Percentiles rank a stretch among this genome's conserved stretches.
Evolutionary conservation across 108 stramenopile species (phyloP).

Genomic region (Conticribra guillardii): DNA sequence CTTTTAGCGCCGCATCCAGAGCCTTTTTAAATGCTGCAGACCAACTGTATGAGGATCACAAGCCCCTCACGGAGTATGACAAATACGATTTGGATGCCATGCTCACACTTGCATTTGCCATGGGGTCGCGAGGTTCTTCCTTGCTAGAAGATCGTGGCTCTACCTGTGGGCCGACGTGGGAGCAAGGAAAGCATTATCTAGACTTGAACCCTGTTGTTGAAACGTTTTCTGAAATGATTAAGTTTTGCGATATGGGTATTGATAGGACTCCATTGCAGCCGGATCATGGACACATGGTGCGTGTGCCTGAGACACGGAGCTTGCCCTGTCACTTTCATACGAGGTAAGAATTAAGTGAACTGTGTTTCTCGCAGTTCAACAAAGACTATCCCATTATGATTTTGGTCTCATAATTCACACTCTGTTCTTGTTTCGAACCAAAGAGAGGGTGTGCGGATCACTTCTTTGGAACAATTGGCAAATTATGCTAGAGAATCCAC

Average conservation of each 20-base stretch:
- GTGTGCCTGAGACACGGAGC: conserved; percentile 22
- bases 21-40: conserved; percentile 13
- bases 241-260: conserved; percentile 73
- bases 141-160: conserved; percentile 11
- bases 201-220: background rate
- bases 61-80: conserved; percentile 26
- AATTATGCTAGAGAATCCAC: conserved; percentile 37
- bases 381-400: too few species aligned
- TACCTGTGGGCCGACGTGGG: conserved; percentile 37
- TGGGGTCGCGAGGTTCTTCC: conserved; percentile 2
- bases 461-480: conserved; percentile 46
- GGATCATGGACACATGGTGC: conserved; percentile 71
- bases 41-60: background rate
- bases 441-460: conserved; percentile 77
- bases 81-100: conserved; percentile 78
- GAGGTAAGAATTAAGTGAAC: background rate
- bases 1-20: conserved; percentile 8
- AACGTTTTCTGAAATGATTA: conserved; percentile 26
- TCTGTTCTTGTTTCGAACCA: background rate
- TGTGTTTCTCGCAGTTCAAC: too few species aligned
- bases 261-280: conserved; percentile 70
- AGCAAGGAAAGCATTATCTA: conserved; percentile 11
- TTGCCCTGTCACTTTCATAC: conserved; percentile 85
- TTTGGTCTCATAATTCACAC: background rate
- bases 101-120: conserved; percentile 59